Evolutionary conservation across 257 asterid genomes (phyloP), one percentile per base, ranked within the genome.

Genomic region (Solanum pinnatisectum): DNA sequence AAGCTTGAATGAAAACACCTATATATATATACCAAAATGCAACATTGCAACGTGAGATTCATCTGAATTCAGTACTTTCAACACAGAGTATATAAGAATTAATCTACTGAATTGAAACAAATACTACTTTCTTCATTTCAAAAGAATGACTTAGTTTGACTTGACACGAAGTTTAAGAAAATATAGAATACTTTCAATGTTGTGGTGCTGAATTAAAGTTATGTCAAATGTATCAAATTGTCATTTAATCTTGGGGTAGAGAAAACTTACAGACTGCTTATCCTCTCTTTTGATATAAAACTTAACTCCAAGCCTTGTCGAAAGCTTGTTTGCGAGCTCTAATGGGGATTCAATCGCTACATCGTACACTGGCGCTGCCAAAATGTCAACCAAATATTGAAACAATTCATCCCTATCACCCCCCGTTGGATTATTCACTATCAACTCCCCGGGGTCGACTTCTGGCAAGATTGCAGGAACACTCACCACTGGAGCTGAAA

Each of bases 251-350:
- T 46, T 14, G 8, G 2, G 59, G 8, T 49, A 95, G 16, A 27
- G 36, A 73, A 86, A 79, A 87, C 96, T 20, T 91, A 96, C 99
- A 18, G 94, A 92, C 90, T 94, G 99, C 33, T 91, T 87, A 90
- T 96, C 99, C 89, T 96, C 98, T 87, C 98, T 90, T 89, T 96
- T 96, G 88, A 96, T 95, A 98, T 96, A 96, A 39, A 94, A 88
- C 60, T 94, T 92, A 82, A 91, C 93, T 16, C 96, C 99, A 93
- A 89, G 89, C 90, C 93, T 91, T 84, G 72, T 87, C 4, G 99
- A 95, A 5, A 96, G 91, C 93, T 94, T 95, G 33, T 92, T 35
- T 1, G 98, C 98, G 11, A 87, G 91, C 94, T 94, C 94, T 92
- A 96, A 91, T 5, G 98, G 98, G 40, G 98, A 89, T 86, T 94